These are phyloP conservation scores for Phytophthora litchii DNA, from an alignment of 352 stramenopile genomes.

Conservation along the genomic window DNA sequence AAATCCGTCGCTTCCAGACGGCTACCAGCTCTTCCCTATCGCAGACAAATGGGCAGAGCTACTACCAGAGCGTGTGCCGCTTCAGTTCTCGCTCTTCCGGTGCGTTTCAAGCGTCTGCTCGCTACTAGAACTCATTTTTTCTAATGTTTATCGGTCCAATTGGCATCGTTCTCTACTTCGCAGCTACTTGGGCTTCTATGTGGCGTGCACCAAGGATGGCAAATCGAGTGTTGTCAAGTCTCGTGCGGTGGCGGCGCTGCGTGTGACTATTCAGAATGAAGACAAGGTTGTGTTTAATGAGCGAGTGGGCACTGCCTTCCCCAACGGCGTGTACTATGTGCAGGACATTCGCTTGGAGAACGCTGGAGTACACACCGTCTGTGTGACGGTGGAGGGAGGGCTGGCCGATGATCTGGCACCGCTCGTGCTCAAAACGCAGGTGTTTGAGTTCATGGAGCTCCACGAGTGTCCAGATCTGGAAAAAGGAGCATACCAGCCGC, in stretches of 20 bases:
- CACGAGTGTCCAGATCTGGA: slow-evolving; percentile 62
- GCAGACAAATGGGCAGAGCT: slow-evolving; percentile 79
- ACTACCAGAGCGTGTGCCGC: slow-evolving; percentile 61
- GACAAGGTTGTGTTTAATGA: slow-evolving; percentile 78
- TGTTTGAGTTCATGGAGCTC: slow-evolving; percentile 86
- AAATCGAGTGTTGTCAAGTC: slow-evolving; percentile 70
- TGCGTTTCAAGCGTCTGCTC: slow-evolving; percentile 21
- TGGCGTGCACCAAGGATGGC: slow-evolving; percentile 61
- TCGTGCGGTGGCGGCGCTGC: slow-evolving; percentile 52
- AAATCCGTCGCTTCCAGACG: slow-evolving; percentile 48
- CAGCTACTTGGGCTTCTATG: slow-evolving; percentile 81
- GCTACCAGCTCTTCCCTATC: slow-evolving; percentile 68
- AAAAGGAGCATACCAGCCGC: slow-evolving; percentile 56
- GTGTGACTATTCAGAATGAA: slow-evolving; percentile 79
- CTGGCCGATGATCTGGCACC: slow-evolving; percentile 54
- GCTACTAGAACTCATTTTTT: not conserved
- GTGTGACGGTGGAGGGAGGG: slow-evolving; percentile 58
- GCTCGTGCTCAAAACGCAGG: slow-evolving; percentile 68
- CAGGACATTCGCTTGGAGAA: slow-evolving; percentile 73
- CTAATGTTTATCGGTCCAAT: slow-evolving; percentile 4
- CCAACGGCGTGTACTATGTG: slow-evolving; percentile 84
- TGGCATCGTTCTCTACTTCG: not conserved
- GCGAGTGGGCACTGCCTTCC: slow-evolving; percentile 59
- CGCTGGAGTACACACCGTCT: slow-evolving; percentile 65
- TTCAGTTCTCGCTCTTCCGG: slow-evolving; percentile 82